Evolutionary conservation across 192 early-diverging fungal species (phyloP), one percentile per base, ranked within the genome.

Genomic region (Podila epicladia): DNA sequence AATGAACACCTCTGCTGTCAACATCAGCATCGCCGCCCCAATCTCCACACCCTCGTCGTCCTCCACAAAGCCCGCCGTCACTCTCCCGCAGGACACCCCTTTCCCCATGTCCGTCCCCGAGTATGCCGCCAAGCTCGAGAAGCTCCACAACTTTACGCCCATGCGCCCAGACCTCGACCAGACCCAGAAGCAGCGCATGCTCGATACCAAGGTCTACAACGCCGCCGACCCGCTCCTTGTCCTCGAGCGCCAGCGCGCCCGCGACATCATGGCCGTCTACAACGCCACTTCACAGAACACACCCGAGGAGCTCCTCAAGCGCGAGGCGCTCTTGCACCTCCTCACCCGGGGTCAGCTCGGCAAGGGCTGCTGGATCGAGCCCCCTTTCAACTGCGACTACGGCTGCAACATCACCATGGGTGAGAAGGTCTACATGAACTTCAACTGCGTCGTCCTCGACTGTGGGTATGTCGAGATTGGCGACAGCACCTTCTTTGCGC

Each of bases 321-420:
- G 77, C 20, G 48, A 72, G 49, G 59, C 77, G 1, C 67, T 80
- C 4, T 48, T 80, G 0, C 41, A 73, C 26, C 22, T 69, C 17
- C 41, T 80, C 17, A 80, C 77, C 15, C 65, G 62, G 1, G 95
- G 94, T 5, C 64, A 67, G 1, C 75, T 87, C 24, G 91, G 85
- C 20, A 86, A 93, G 15, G 77, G 84, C 32, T 85, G 76, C 35
- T 77, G 76, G 20, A 91, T 96, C 26, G 89, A 93, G 58, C 85
- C 88, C 13, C 95, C 92, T 11, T 90, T 94, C 41, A 83, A 74
- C 50, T 88, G 85, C 64, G 96, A 96, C 82, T 97, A 95, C 75
- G 95, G 92, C 2, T 85, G 70, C 53, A 96, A 97, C 83, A 96
- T 92, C 26, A 86, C 82, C 26, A 64, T 96, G 17, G 95, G 96